Evolutionary conservation across 1,284 basidiomycete species (phyloP).

Genomic region (Leccinum angustisporum): DNA sequence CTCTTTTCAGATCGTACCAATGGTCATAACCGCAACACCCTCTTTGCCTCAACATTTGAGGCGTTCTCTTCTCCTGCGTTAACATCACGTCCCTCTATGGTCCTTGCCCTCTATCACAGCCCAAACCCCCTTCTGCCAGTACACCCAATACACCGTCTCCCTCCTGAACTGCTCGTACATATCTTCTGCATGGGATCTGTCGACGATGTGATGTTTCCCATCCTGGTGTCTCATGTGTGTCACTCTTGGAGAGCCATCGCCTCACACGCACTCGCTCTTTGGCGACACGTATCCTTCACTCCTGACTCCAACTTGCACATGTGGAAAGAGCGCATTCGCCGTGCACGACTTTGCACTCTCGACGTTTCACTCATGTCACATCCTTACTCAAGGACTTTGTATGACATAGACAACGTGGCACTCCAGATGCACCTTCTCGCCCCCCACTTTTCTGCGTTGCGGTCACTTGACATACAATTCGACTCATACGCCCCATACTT

Average conservation of each 20-base stretch:
- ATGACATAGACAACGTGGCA: conserved; percentile 51
- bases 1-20: conserved; percentile 29
- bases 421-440: conserved; percentile 56
- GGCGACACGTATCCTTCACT: conserved; percentile 55
- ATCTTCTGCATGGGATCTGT: conserved; percentile 61
- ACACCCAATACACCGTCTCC: conserved; percentile 55
- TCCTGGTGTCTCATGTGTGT: conserved; percentile 65
- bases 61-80: conserved; percentile 4
- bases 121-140: conserved; percentile 17
- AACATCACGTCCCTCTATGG: conserved; percentile 31
- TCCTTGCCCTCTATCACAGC: conserved; percentile 27
- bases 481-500: conserved; percentile 56
- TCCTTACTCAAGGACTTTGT: conserved; percentile 26
- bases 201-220: conserved; percentile 53
- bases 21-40: conserved; percentile 3
- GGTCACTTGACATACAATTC: conserved; percentile 60
- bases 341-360: conserved; percentile 57
- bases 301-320: conserved; percentile 43
- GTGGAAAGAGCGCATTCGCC: conserved; percentile 59
- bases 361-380: conserved; percentile 48
- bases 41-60: conserved; percentile 12
- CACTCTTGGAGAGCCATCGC: conserved; percentile 57
- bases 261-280: conserved; percentile 57
- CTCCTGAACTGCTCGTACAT: conserved; percentile 58
- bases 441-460: conserved; percentile 53